Evolutionary conservation across 176 grass and related monocot genomes (phyloP).

Genomic region (Aegilops bicornis): DNA sequence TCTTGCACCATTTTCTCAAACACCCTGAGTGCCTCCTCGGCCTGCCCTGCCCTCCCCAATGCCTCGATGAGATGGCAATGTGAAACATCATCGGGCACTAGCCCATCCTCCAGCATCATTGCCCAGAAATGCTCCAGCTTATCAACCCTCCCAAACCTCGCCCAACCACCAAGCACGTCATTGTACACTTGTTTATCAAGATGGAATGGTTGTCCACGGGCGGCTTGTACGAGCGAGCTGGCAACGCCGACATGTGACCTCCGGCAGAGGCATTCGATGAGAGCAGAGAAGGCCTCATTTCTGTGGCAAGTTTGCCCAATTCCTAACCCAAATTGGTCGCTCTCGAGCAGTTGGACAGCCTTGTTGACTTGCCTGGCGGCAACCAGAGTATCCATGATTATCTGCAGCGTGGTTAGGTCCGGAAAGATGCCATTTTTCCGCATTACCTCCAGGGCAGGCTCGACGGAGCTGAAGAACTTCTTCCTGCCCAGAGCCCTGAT

Average conservation of each 20-base stretch:
- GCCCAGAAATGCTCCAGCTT: conserved; percentile 55
- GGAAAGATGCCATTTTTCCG: conserved; percentile 30
- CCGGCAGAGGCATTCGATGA: conserved; percentile 57
- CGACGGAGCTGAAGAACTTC: conserved; percentile 61
- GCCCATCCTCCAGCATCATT: conserved; percentile 68
- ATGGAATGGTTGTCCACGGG: conserved; percentile 29
- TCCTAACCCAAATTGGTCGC: conserved; percentile 42
- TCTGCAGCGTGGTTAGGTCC: conserved; percentile 54
- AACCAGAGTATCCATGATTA: conserved; percentile 68
- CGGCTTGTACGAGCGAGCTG: conserved; percentile 40
- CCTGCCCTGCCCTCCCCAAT: conserved; percentile 53
- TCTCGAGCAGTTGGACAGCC: conserved; percentile 55
- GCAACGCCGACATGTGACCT: conserved; percentile 71
- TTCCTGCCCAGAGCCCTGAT: conserved; percentile 73
- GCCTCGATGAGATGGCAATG: conserved; percentile 72
- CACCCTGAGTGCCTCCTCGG: conserved; percentile 47
- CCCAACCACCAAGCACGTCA: conserved; percentile 73
- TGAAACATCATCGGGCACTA: conserved; percentile 57
- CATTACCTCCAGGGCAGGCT: conserved; percentile 54
- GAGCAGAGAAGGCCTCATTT: conserved; percentile 50
- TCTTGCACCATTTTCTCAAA: conserved; percentile 64
- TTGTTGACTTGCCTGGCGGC: conserved; percentile 57
- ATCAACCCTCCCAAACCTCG: conserved; percentile 66
- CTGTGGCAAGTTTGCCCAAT: conserved; percentile 38
- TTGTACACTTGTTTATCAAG: conserved; percentile 59